phyloP scores from a whole-genome alignment of 2,329 filamentous ascomycete species.

The Waltergamsia citrina region DNA sequence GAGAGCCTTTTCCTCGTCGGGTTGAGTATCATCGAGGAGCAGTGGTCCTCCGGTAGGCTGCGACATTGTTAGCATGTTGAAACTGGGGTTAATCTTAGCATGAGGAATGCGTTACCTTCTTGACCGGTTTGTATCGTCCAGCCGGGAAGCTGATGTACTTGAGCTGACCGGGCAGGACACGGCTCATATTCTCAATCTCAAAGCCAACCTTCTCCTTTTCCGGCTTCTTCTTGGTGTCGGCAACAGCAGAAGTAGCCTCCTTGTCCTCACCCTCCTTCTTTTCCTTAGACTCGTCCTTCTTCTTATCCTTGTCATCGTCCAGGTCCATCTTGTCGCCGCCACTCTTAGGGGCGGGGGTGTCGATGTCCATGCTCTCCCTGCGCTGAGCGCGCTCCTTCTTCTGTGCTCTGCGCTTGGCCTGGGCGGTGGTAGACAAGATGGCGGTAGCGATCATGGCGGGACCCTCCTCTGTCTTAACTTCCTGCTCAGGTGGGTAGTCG shows the following conservation, averaged over 20 bases:
- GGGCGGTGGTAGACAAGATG: constrained; percentile 90
- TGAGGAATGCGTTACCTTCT: too few relatives aligned
- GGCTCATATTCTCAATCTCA: constrained; percentile 93
- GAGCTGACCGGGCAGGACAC: constrained; percentile 83
- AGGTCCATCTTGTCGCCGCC: constrained; percentile 82
- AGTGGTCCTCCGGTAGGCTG: constrained; percentile 90
- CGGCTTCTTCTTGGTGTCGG: constrained; percentile 72
- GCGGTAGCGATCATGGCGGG: constrained; percentile 92
- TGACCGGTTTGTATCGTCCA: constrained; percentile 85
- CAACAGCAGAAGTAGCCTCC: constrained; percentile 32
- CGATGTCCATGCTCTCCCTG: constrained; percentile 91
- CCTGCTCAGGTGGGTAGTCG: constrained; percentile 94
- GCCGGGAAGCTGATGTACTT: constrained; percentile 92
- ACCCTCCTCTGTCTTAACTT: constrained; percentile 88
- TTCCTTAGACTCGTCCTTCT: constrained; percentile 39
- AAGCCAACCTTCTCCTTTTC: constrained; percentile 97
- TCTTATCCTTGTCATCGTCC: constrained; percentile 50
- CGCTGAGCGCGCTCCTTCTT: constrained; percentile 87
- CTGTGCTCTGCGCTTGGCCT: constrained; percentile 89
- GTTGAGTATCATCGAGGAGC: constrained; percentile 76
- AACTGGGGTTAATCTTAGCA: constrained; percentile 12
- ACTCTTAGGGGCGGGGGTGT: constrained; percentile 52
- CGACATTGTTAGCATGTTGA: constrained; percentile 13
- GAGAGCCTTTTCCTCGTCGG: constrained; percentile 67
- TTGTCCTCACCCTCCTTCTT: constrained; percentile 55